phyloP scores from a whole-genome alignment of 257 asterid species.

The Marsdenia floribunda region DNA sequence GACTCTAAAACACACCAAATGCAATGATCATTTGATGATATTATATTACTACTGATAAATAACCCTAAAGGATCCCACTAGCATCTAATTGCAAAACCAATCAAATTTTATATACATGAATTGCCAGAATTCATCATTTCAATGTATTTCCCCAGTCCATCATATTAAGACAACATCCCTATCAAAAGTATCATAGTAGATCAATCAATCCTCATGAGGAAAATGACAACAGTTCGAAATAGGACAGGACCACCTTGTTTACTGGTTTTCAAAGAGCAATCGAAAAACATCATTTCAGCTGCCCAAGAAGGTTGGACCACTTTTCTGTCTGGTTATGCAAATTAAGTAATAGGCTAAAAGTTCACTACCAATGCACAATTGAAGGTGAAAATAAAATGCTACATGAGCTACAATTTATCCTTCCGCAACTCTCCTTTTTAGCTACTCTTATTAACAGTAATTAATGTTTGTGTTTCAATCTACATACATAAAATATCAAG shows the following conservation, averaged over 20 bases:
- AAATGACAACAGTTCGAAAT: background rate
- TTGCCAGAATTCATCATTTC: background rate
- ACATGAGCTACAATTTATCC: background rate
- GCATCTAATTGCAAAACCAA: background rate
- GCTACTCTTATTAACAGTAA: background rate
- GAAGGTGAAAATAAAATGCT: conserved; percentile 12
- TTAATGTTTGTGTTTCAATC: background rate
- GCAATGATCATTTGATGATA: background rate
- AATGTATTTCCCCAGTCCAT: background rate
- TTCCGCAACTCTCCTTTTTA: background rate
- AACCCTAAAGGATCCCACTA: background rate
- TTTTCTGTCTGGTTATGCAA: background rate
- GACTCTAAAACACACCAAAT: background rate
- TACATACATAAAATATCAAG: background rate
- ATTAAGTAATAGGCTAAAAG: conserved; percentile 10
- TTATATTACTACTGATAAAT: background rate
- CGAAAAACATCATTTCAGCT: conserved; percentile 7
- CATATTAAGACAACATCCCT: background rate
- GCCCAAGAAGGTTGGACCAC: conserved; percentile 18
- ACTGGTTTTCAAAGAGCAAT: background rate
- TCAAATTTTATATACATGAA: background rate
- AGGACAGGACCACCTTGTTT: conserved; percentile 10
- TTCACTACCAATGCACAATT: background rate
- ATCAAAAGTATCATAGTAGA: background rate
- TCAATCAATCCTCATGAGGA: conserved; percentile 3